phyloP scores from a whole-genome alignment of 2,329 filamentous ascomycete species.

The Helotiales sp. region DNA sequence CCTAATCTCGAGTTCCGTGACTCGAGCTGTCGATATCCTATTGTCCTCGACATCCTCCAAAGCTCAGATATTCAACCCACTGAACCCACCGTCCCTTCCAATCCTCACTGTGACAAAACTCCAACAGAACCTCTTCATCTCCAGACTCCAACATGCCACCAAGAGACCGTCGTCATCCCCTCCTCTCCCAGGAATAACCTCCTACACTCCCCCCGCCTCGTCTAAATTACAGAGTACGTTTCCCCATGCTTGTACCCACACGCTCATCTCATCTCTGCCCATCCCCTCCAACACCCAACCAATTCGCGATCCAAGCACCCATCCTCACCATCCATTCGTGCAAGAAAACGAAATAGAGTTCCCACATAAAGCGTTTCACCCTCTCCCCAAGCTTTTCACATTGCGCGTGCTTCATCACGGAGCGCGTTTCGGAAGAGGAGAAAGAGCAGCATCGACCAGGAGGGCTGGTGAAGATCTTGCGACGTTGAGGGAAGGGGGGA shows the following conservation, averaged over 20 bases:
- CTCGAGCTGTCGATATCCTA: no score
- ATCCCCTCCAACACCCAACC: neutral
- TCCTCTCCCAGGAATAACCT: no score
- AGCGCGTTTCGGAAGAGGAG: constrained; percentile 5
- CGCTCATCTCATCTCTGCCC: neutral
- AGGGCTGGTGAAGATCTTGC: constrained; percentile 4
- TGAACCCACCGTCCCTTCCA: neutral
- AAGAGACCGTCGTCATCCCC: neutral
- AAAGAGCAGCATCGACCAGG: no score
- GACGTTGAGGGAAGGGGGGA: neutral
- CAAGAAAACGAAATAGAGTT: no score
- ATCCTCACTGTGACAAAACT: neutral
- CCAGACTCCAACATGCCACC: neutral
- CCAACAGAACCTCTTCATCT: neutral
- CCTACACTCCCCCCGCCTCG: neutral
- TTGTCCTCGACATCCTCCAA: neutral
- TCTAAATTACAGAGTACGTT: neutral
- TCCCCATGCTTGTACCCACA: no score
- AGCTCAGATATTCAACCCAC: neutral
- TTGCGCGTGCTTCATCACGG: constrained; percentile 4
- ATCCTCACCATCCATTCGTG: no score
- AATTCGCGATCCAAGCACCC: neutral
- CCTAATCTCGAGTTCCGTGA: no score
- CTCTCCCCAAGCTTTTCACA: constrained; percentile 2
- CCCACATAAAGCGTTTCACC: constrained; percentile 8